A percentile compares a stretch with the other conserved stretches of the same genome.
Evolutionary conservation across 2,329 filamentous ascomycete species (phyloP).

Genomic region (Atkinsonella texensis): DNA sequence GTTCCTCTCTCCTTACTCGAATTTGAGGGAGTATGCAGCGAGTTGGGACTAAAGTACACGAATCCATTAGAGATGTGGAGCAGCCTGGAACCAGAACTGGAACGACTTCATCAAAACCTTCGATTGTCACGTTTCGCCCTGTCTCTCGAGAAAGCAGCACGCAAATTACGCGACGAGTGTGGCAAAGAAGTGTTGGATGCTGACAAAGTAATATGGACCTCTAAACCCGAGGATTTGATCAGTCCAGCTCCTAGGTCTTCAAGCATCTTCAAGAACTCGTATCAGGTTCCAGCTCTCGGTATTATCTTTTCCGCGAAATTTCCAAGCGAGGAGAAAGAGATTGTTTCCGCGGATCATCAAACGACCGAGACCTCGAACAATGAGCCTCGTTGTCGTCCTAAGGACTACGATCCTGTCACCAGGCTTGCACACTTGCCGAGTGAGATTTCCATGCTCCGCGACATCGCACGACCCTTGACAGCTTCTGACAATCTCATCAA

Average conservation of each 20-base stretch:
- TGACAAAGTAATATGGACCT: not conserved
- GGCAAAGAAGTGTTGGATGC: not conserved
- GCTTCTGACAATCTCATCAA: not conserved
- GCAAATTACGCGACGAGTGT: not conserved
- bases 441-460: not conserved
- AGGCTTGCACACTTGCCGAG: not conserved
- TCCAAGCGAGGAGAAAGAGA: not conserved
- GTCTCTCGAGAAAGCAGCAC: not conserved
- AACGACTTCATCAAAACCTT: not conserved
- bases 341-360: not conserved
- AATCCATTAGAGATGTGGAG: conserved; percentile 26
- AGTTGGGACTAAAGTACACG: not conserved
- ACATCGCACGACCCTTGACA: not conserved
- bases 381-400: not conserved
- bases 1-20: not conserved
- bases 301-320: not conserved
- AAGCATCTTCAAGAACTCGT: not conserved
- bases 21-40: not conserved
- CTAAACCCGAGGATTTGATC: not conserved
- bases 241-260: not conserved
- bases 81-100: not conserved
- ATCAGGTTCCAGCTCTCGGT: not conserved
- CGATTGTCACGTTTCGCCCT: not conserved
- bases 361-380: not conserved
- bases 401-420: not conserved